Evolutionary conservation across 1,284 basidiomycete species (phyloP), one percentile per base, ranked within the genome.

Genomic region (Hymenochaete sp.): DNA sequence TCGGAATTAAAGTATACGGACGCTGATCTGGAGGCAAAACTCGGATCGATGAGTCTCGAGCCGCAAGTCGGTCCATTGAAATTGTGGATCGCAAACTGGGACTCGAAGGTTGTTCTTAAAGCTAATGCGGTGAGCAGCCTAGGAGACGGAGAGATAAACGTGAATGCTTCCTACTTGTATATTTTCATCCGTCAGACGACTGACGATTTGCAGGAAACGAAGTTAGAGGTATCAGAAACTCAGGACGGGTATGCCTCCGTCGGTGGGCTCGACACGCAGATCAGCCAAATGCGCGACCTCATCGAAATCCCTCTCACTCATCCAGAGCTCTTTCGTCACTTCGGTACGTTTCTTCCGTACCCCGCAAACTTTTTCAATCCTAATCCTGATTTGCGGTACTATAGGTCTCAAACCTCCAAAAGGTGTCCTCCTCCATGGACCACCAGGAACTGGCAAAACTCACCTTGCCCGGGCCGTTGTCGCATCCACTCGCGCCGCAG

Each of bases 361-460:
- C 24, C 31, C 32, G 21, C 27, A 28, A 35, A 38, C 14, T 31
- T 41, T 56, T 42, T 42, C 51, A 43, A 33, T 42, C 40, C 42
- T 26, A 31, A 44, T 39, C 36, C 49, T 22, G 38, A 50, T 38
- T 42, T 42, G 19, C 33, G 38, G 22, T 7, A 19, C 48, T 39
- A 18, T 55, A 89, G 86, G 83, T 14, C 71, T 96, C 21, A 91
- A 87, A 55, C 91, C 93, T 10, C 92, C 92, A 7, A 78, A 86
- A 38, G 93, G 93, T 6, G 82, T 97, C 32, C 72, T 96, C 4
- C 74, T 97, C 1, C 84, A 95, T 61, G 93, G 93, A 11, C 91
- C 91, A 13, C 90, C 93, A 1, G 93, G 93, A 16, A 97, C 93
- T 3, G 93, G 93, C 10, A 97, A 96, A 65, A 96, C 93, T 0